Evolutionary conservation across 805 yeast species (phyloP), one percentile per base, ranked within the genome.

Genomic region (Candida odintsovae): DNA sequence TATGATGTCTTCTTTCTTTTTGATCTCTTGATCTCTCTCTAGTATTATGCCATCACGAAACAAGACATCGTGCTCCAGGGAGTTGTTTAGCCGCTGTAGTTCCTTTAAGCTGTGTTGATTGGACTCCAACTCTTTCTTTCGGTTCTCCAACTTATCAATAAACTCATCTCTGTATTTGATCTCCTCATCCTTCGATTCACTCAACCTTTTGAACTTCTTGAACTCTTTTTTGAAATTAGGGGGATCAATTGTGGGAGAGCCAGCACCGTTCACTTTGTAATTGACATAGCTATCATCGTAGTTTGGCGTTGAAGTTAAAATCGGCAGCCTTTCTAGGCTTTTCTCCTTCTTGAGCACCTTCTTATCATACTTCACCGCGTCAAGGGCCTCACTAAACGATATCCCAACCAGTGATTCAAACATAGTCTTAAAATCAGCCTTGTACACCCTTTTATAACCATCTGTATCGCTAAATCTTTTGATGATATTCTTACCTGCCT

Each of bases 321-420:
- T 31, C 4, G 39, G 39, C 4, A 36, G 16, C 12, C 13, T 36
- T 3, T 36, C 39, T 8, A 44, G 44, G 4, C 28, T 42, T 21
- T 36, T 18, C 19, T 46, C 46, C 10, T 21, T 11, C 19, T 50
- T 37, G 11, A 50, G 9, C 37, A 45, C 13, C 10, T 46, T 21
- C 21, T 45, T 37, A 41, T 54, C 50, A 40, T 48, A 45, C 12
- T 47, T 47, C 16, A 53, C 48, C 38, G 51, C 45, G 22, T 50
- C 55, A 2, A 64, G 54, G 0, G 65, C 64, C 18, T 55, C 57
- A n/a, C 48, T 52, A 44, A 65, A 65, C 1, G 62, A 54, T n/a
- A 55, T 50, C 3, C 71, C 71, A 8, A 64, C 48, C 20, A 69
- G 48, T 7, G 64, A 59, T 22, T 55, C 55, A 42, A 67, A 66